A percentile compares a stretch with the other conserved stretches of the same genome.
phyloP scores from a whole-genome alignment of 208 protist species.

The Leishmania amazonensis region DNA sequence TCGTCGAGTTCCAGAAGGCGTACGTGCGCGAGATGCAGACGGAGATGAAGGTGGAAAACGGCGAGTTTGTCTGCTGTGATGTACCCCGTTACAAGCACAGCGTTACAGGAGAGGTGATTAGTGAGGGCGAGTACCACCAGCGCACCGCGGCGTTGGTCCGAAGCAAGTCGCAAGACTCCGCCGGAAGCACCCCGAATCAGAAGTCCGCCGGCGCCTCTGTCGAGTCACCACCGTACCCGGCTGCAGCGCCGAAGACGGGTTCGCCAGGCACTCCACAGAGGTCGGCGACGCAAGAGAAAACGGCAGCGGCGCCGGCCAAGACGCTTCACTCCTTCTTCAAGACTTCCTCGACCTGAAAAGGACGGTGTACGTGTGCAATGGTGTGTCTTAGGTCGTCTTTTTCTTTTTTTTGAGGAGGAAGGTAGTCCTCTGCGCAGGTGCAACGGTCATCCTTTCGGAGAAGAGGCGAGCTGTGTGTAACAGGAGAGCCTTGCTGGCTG shows the following conservation, averaged over 20 bases:
- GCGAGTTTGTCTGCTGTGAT: slow-evolving; percentile 77
- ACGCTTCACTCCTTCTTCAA: slow-evolving; percentile 60
- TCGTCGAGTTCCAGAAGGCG: slow-evolving; percentile 64
- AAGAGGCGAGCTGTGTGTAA: not conserved
- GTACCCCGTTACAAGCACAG: slow-evolving; percentile 44
- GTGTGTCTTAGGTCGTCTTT: not conserved
- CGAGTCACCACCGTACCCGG: not conserved
- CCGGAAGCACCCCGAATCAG: not conserved
- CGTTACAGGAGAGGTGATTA: slow-evolving; percentile 56
- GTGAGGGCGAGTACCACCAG: slow-evolving; percentile 67
- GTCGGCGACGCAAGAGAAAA: slow-evolving; percentile 12
- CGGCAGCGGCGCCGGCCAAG: slow-evolving; percentile 8
- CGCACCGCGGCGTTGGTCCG: slow-evolving; percentile 36
- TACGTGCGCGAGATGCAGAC: slow-evolving; percentile 68
- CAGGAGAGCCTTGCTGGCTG: not conserved
- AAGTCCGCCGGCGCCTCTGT: slow-evolving; percentile 1
- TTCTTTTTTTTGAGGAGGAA: too few species aligned
- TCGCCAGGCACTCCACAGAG: slow-evolving; percentile 2
- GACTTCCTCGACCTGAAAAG: not conserved
- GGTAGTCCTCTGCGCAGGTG: not conserved
- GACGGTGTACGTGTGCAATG: not conserved
- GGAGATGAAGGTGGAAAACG: slow-evolving; percentile 55
- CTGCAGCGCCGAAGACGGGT: slow-evolving; percentile 10
- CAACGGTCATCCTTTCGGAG: not conserved
- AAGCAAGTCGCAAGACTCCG: not conserved